Base-by-base conservation (phyloP, 768 basidiomycete species). In the Rhizopogon sp. region DNA sequence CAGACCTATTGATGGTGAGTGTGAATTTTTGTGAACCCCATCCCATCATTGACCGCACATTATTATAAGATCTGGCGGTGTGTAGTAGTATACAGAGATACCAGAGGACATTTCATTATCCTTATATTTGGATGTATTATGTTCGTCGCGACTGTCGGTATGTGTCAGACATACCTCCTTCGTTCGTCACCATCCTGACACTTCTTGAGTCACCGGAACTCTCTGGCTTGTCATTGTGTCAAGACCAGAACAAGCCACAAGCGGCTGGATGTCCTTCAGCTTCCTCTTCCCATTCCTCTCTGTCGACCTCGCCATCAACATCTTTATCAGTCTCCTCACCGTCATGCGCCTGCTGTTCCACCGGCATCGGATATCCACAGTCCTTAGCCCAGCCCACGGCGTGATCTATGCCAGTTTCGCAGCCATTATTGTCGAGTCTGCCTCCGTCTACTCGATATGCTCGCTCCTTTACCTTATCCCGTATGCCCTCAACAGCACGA, bases 401-500 rank as follows among this genome's bases (percentile, higher is more conserved):
- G 42, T 37, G 5, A 57, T 68, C 3, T 73, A 73, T 4, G 47
- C 66, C n/a, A 64, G 64, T 54, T 65, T 71, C 29, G 66, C 70
- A 17, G 51, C 71, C 13, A 68, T 72, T 65, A 56, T 72, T 6
- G 51, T 72, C 17, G 71, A 72, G 58, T 70, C 70, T 10, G 69
- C 71, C 13, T 56, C 69, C 8, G 58, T 73, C 14, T 72, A 73
- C 44, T 39, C 71, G 13, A 58, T 62, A 42, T 63, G 61, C 35
- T 72, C 71, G 0, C 43, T 72, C 41, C 33, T 72, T 0, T 73
- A 72, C 54, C 63, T 72, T 33, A 37, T 72, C 20, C 67, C 68
- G 0, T 70, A 62, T 25, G 63, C 58, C 20, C 6, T 17, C 3
- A 44, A 52, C 14, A 70, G 58, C 46, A 59, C 68, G 1, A 39